Evolutionary conservation across 257 asterid species (phyloP).

Genomic region (Solanum lycopersicoides): DNA sequence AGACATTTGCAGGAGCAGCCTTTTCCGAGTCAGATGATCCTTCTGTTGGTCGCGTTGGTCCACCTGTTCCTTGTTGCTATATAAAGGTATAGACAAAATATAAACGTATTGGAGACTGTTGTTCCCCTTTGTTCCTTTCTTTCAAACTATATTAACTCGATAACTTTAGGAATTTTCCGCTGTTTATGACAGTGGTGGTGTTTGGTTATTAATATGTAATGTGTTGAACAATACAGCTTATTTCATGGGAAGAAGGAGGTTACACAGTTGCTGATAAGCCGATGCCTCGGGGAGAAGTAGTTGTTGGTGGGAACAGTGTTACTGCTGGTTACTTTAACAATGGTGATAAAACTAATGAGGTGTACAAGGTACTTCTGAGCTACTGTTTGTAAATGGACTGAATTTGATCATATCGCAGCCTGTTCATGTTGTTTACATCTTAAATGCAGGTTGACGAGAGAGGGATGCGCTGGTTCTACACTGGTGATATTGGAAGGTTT

Average conservation of each 20-base stretch:
- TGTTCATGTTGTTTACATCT: background rate
- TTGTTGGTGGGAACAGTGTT: slow-evolving; percentile 77
- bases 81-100: slow-evolving; percentile 46
- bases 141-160: background rate
- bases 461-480: slow-evolving; percentile 82
- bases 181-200: background rate
- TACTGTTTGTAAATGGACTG: background rate
- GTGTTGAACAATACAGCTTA: slow-evolving; percentile 44
- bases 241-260: slow-evolving; percentile 95
- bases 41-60: slow-evolving; percentile 94
- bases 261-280: slow-evolving; percentile 66
- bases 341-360: slow-evolving; percentile 71
- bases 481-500: slow-evolving; percentile 85
- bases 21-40: slow-evolving; percentile 78
- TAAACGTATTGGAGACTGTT: too few species aligned
- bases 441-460: slow-evolving; percentile 62
- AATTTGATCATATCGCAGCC: background rate
- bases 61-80: slow-evolving; percentile 87
- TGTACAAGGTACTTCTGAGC: slow-evolving; percentile 40
- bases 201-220: background rate
- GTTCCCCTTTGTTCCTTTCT: background rate
- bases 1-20: slow-evolving; percentile 91
- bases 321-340: slow-evolving; percentile 83
- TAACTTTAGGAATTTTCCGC: background rate
- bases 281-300: slow-evolving; percentile 86